Conservation (phyloP, 1,284 basidiomycete genomes). For the Ganoderma lucidum region DNA sequence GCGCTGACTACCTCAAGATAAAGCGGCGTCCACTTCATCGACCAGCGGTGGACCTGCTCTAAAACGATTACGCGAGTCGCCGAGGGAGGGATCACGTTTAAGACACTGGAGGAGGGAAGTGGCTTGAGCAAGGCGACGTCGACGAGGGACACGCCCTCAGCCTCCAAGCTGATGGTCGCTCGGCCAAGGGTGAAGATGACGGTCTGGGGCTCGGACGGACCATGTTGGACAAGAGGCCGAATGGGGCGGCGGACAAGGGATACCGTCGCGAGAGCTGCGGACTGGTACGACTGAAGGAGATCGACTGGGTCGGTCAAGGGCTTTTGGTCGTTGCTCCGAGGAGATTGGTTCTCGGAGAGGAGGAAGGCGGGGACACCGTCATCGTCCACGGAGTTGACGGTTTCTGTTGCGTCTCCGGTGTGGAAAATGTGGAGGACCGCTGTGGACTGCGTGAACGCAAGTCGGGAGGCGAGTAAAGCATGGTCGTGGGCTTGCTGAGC, state of each 20-base stretch:
- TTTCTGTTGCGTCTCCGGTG: conserved; percentile 36
- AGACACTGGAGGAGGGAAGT: conserved; percentile 70
- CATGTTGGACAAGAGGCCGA: conserved; percentile 55
- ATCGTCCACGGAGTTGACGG: conserved; percentile 61
- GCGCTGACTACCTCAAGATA: conserved; percentile 86
- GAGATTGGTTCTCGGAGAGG: conserved; percentile 48
- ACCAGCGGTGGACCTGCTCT: conserved; percentile 80
- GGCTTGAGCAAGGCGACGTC: conserved; percentile 82
- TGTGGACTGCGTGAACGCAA: conserved; percentile 65
- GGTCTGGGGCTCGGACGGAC: conserved; percentile 64
- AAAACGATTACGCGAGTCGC: conserved; percentile 83
- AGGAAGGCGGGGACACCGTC: conserved; percentile 68
- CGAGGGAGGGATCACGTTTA: conserved; percentile 69
- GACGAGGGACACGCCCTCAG: conserved; percentile 73
- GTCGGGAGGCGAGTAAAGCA: conserved; percentile 72
- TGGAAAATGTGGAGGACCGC: conserved; percentile 88
- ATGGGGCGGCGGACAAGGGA: conserved; percentile 69
- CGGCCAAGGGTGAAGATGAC: conserved; percentile 79
- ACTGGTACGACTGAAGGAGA: conserved; percentile 67
- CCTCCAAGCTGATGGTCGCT: conserved; percentile 48
- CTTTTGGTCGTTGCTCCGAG: conserved; percentile 31
- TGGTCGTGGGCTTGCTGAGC: conserved; percentile 78
- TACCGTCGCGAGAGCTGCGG: conserved; percentile 68
- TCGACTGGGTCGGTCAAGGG: conserved; percentile 35
- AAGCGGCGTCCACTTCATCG: conserved; percentile 89